phyloP scores from a whole-genome alignment of 2,329 filamentous ascomycete species.

The Phyllosticta capitalensis region DNA sequence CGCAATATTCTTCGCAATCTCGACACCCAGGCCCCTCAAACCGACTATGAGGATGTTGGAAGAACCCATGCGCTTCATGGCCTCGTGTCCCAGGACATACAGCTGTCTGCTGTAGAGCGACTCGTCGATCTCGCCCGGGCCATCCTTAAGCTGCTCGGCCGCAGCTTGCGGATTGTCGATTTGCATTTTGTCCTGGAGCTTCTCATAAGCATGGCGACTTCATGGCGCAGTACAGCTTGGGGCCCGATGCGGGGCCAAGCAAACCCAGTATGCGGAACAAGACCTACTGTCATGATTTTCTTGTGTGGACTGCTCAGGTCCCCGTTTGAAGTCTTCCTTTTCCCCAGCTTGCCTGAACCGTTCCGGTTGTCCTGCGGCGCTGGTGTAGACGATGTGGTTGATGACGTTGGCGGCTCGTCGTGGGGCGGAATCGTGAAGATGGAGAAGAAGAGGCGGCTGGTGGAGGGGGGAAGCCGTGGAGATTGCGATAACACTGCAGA shows the following conservation, averaged over 20 bases:
- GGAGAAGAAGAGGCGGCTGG: background rate
- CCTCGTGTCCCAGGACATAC: slow-evolving; percentile 64
- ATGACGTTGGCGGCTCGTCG: slow-evolving; percentile 10
- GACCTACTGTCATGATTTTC: slow-evolving; percentile 32
- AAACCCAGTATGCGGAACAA: background rate
- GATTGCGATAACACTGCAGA: background rate
- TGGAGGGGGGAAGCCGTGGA: background rate
- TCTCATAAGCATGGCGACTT: slow-evolving; percentile 1
- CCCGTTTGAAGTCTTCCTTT: slow-evolving; percentile 30
- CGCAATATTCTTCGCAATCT: slow-evolving; percentile 98
- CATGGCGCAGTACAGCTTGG: background rate
- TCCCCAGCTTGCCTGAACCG: slow-evolving; percentile 30
- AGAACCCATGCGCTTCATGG: slow-evolving; percentile 98
- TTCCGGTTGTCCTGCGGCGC: slow-evolving; percentile 8
- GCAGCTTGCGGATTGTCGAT: slow-evolving; percentile 49
- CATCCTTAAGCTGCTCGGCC: slow-evolving; percentile 49
- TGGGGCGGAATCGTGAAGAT: slow-evolving; percentile 10
- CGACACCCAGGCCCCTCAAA: slow-evolving; percentile 86
- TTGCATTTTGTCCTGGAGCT: slow-evolving; percentile 49
- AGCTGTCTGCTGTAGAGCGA: slow-evolving; percentile 59
- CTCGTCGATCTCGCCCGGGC: slow-evolving; percentile 56
- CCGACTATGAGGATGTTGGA: slow-evolving; percentile 91
- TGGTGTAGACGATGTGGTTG: slow-evolving; percentile 7
- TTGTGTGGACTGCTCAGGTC: slow-evolving; percentile 30
- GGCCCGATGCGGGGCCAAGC: background rate